A percentile compares a stretch with the other conserved stretches of the same genome.
phyloP scores from a whole-genome alignment of 768 basidiomycete species.

The Cytidiella melzeri region DNA sequence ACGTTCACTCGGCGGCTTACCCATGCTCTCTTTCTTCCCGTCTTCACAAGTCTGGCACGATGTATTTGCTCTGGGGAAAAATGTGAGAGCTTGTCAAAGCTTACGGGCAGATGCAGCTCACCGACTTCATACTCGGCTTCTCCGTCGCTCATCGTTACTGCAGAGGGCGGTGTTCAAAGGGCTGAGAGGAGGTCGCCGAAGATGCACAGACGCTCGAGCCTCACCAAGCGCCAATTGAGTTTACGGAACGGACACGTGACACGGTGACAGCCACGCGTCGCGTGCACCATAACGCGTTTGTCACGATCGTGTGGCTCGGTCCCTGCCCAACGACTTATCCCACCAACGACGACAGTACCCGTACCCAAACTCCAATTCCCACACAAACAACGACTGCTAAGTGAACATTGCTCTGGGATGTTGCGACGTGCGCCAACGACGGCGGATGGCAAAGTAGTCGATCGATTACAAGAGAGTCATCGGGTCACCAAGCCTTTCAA shows the following conservation, averaged over 20 bases:
- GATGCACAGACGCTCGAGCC: neutral
- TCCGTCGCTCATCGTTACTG: slow-evolving; percentile 27
- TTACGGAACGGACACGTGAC: slow-evolving; percentile 6
- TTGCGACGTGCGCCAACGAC: slow-evolving; percentile 65
- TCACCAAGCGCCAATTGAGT: too few relatives aligned
- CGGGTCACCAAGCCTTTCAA: slow-evolving; percentile 81
- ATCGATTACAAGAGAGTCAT: slow-evolving; percentile 64
- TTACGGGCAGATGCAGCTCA: slow-evolving; percentile 27
- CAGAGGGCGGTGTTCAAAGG: too few relatives aligned
- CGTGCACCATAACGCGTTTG: neutral
- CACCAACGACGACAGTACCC: too few relatives aligned
- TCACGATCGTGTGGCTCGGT: too few relatives aligned
- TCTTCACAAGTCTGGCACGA: slow-evolving; percentile 35
- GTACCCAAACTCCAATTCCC: too few relatives aligned
- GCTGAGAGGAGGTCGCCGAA: too few relatives aligned
- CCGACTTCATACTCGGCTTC: slow-evolving; percentile 65
- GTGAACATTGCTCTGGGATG: too few relatives aligned
- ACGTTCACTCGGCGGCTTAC: too few relatives aligned
- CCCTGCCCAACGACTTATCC: too few relatives aligned
- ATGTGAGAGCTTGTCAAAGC: slow-evolving; percentile 8
- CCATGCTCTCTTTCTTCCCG: slow-evolving; percentile 18
- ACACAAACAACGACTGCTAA: too few relatives aligned
- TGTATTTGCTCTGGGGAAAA: slow-evolving; percentile 40
- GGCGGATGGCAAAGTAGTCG: slow-evolving; percentile 58
- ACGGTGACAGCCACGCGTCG: neutral